Evolutionary conservation across 106 monocot genomes (phyloP), one percentile per base, ranked within the genome.

Genomic region (Alisma plantagoaquatica): DNA sequence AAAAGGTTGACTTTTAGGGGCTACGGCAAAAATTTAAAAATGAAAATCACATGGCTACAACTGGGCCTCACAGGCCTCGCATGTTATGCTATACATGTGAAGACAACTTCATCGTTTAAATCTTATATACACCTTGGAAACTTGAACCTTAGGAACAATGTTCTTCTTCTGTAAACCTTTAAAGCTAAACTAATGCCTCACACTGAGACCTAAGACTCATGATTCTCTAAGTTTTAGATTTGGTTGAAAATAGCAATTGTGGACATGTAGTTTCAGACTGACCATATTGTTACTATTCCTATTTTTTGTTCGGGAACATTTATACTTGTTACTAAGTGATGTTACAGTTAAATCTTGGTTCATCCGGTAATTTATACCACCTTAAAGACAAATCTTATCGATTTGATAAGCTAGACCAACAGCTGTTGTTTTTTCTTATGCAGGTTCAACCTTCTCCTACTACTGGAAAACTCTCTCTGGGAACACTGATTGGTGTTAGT

Each of bases 371-470:
- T 7, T 47, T n/a, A n/a, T n/a, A n/a, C n/a, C n/a, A n/a, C n/a
- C n/a, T n/a, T n/a, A n/a, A n/a, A n/a, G n/a, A n/a, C n/a, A n/a
- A n/a, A n/a, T n/a, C n/a, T n/a, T n/a, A n/a, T n/a, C n/a, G n/a
- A n/a, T n/a, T n/a, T n/a, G n/a, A n/a, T n/a, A n/a, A n/a, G n/a
- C n/a, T n/a, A n/a, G n/a, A n/a, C n/a, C n/a, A n/a, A n/a, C n/a
- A n/a, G n/a, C n/a, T 22, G 10, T n/a, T 19, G 8, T 47, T 47
- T 1, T 47, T 47, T 23, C 27, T 27, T 24, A 28, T 56, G 41
- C 43, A 58, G 57, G 57, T 43, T 28, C 57, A 58, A 43, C 42
- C 57, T 43, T 58, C 57, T 27, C 57, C 57, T 27, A 58, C 57
- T 27, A 58, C 43, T 4, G 57, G 57, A 22, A 58, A 58, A 43